Percentiles rank a stretch among this genome's conserved stretches.
Evolutionary conservation across 495 filamentous ascomycete species (phyloP).

Genomic region (Penicillium tannophilum): DNA sequence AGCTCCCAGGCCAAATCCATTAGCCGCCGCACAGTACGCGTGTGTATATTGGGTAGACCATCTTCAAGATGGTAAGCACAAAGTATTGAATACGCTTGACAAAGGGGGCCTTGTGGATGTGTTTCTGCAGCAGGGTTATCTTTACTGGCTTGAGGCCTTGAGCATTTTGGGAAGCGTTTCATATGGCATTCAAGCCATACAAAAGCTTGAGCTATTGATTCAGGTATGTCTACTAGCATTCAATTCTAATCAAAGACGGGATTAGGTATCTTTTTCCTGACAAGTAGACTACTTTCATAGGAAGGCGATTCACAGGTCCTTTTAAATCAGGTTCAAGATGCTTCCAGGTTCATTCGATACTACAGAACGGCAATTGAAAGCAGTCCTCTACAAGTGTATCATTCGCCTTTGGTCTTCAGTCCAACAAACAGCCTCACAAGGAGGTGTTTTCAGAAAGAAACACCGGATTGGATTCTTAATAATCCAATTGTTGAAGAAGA

Average conservation of each 20-base stretch:
- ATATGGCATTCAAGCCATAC: slow-evolving; percentile 20
- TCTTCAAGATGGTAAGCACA: not conserved
- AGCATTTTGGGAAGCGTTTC: slow-evolving; percentile 30
- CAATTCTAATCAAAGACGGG: too few species aligned
- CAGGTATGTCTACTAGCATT: slow-evolving; percentile 9
- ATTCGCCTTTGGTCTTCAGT: slow-evolving; percentile 32
- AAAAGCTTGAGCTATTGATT: slow-evolving; percentile 10
- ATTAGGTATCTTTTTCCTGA: too few species aligned
- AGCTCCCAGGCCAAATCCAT: slow-evolving; percentile 2
- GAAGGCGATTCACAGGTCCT: slow-evolving; percentile 7
- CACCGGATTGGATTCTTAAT: slow-evolving; percentile 19
- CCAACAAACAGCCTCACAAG: slow-evolving; percentile 28
- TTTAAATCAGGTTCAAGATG: slow-evolving; percentile 30
- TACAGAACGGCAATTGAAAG: slow-evolving; percentile 26
- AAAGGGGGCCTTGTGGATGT: not conserved
- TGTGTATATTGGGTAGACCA: slow-evolving; percentile 6
- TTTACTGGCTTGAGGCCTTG: slow-evolving; percentile 41
- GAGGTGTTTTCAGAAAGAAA: slow-evolving; percentile 15
- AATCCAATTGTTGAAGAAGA: slow-evolving; percentile 15
- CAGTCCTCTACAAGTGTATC: slow-evolving; percentile 34
- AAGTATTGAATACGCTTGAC: not conserved
- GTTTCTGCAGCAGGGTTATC: slow-evolving; percentile 16
- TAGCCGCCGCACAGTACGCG: not conserved
- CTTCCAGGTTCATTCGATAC: slow-evolving; percentile 27
- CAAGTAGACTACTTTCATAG: too few species aligned